These are phyloP conservation scores for Nakazawaea pomicola DNA, from an alignment of 805 yeast species.

Conservation along the genomic window DNA sequence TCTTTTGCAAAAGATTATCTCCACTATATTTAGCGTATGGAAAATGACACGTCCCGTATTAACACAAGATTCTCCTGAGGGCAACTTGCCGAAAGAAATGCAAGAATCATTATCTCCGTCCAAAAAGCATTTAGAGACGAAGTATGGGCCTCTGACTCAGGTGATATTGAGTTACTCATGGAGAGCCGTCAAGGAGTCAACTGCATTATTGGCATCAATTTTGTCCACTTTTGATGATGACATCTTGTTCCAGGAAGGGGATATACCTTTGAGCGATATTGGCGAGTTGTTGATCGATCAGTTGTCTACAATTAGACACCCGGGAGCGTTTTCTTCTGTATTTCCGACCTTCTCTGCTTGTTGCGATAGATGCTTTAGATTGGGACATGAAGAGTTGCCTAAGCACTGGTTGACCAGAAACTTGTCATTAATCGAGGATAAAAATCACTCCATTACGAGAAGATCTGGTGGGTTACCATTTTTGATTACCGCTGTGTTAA, in stretches of 20 bases:
- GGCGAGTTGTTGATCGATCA: constrained; percentile 63
- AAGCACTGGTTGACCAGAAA: constrained; percentile 56
- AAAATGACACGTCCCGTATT: constrained; percentile 39
- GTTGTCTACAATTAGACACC: constrained; percentile 70
- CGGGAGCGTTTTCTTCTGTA: constrained; percentile 89
- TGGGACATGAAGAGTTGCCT: constrained; percentile 36
- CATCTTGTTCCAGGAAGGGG: constrained; percentile 19
- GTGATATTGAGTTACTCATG: constrained; percentile 65
- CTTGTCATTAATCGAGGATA: constrained; percentile 44
- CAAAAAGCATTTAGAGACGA: constrained; percentile 21
- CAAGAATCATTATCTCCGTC: constrained; percentile 32
- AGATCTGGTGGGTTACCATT: constrained; percentile 92
- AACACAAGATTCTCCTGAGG: constrained; percentile 69
- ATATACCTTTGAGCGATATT: constrained; percentile 22
- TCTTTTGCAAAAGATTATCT: constrained; percentile 1
- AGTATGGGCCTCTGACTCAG: constrained; percentile 35
- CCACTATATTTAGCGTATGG: constrained; percentile 34
- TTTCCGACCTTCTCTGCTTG: constrained; percentile 73
- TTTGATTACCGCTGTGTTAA: constrained; percentile 68
- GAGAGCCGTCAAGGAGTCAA: constrained; percentile 78
- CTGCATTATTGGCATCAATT: constrained; percentile 45
- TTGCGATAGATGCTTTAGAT: constrained; percentile 48
- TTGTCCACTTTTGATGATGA: constrained; percentile 27
- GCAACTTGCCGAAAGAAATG: constrained; percentile 46
- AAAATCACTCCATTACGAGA: constrained; percentile 71